Percentiles rank a stretch among this genome's conserved stretches.
Evolutionary conservation across 805 yeast genomes (phyloP).

Genomic region (Candida pseudofarinosa): DNA sequence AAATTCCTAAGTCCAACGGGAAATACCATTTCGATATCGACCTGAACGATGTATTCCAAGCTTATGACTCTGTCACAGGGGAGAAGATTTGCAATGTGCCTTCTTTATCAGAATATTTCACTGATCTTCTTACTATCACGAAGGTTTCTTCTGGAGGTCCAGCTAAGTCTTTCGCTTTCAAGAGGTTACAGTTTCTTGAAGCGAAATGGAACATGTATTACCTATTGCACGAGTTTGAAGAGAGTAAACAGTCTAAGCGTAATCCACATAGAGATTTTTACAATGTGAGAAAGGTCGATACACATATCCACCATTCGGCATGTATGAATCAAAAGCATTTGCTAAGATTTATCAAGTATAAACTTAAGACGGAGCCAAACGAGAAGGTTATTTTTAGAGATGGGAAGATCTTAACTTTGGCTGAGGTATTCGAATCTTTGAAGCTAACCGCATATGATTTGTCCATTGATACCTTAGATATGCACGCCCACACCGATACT

Average conservation of each 20-base stretch:
- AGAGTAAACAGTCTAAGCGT: slow-evolving; percentile 80
- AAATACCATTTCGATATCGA: slow-evolving; percentile 44
- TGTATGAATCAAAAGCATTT: slow-evolving; percentile 98
- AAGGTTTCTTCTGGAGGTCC: slow-evolving; percentile 90
- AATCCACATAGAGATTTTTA: slow-evolving; percentile 97
- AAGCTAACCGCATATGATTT: slow-evolving; percentile 91
- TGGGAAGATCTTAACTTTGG: slow-evolving; percentile 78
- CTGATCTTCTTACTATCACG: slow-evolving; percentile 74
- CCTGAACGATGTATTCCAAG: slow-evolving; percentile 68
- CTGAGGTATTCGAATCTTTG: slow-evolving; percentile 88
- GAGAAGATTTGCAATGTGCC: slow-evolving; percentile 60
- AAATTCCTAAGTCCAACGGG: slow-evolving; percentile 49
- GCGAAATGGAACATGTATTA: slow-evolving; percentile 95
- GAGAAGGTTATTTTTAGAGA: slow-evolving; percentile 94
- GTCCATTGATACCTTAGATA: slow-evolving; percentile 93
- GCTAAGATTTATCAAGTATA: slow-evolving; percentile 89
- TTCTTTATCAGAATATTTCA: slow-evolving; percentile 77
- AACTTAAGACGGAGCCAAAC: slow-evolving; percentile 79
- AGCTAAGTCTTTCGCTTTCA: slow-evolving; percentile 90
- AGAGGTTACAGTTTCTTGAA: slow-evolving; percentile 88
- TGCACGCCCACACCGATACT: slow-evolving; percentile 99
- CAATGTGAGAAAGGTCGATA: slow-evolving; percentile 94
- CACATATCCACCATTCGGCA: slow-evolving; percentile 98
- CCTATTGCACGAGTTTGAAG: slow-evolving; percentile 87
- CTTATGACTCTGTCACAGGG: slow-evolving; percentile 34